Evolutionary conservation across 768 basidiomycete genomes (phyloP).

Genomic region (Lentinula lateritia): DNA sequence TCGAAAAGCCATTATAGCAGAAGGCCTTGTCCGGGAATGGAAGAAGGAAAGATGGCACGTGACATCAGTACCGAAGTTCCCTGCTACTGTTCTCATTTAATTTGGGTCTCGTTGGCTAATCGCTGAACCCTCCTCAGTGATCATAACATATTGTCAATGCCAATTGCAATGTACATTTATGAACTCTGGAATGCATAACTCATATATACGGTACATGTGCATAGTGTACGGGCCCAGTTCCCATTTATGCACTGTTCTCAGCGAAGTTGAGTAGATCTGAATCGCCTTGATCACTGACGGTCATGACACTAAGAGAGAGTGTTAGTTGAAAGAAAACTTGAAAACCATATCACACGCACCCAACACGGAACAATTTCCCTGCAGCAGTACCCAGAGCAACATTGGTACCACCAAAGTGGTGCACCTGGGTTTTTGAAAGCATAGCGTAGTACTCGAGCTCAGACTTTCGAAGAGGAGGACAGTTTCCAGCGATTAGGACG

Average conservation of each 20-base stretch:
- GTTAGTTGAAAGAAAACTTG: neutral
- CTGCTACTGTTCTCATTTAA: neutral
- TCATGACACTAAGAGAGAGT: constrained; percentile 74
- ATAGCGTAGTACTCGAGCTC: constrained; percentile 99
- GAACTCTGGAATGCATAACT: neutral
- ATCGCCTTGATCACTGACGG: constrained; percentile 92
- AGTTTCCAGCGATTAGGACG: constrained; percentile 97
- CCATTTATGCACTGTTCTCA: constrained; percentile 47
- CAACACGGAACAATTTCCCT: constrained; percentile 98
- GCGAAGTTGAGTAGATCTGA: constrained; percentile 89
- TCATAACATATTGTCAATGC: no score
- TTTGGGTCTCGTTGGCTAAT: no score
- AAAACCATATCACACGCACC: constrained; percentile 37
- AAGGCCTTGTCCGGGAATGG: neutral
- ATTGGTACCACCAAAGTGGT: constrained; percentile 97
- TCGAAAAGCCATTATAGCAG: constrained; percentile 56
- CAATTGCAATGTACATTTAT: no score
- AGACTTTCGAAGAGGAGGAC: constrained; percentile 97
- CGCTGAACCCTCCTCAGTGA: no score
- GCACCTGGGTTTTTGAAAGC: constrained; percentile 98
- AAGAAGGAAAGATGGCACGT: neutral
- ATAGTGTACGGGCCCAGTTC: neutral
- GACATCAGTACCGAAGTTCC: neutral
- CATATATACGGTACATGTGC: neutral
- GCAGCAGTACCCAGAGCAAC: constrained; percentile 98